These are phyloP conservation scores for Vaccinium myrtillus DNA, from an alignment of 148 eudicot genomes.

Conservation along the genomic window DNA sequence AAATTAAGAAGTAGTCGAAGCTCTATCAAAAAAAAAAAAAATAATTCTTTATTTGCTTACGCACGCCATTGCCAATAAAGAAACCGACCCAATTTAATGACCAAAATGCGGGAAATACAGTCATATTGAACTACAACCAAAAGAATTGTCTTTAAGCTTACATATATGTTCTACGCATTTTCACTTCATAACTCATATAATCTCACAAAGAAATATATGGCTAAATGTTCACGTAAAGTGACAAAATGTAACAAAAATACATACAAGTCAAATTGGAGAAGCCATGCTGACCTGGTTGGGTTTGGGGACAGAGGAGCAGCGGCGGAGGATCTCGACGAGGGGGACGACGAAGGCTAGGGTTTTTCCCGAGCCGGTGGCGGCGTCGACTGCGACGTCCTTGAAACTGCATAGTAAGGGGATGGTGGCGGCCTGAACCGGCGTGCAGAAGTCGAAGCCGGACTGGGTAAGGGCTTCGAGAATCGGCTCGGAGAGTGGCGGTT, in stretches of 20 bases:
- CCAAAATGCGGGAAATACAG: neutral
- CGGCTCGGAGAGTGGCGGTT: conserved; percentile 59
- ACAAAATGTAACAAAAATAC: neutral
- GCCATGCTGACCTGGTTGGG: conserved; percentile 56
- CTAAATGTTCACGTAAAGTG: neutral
- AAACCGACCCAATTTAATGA: neutral
- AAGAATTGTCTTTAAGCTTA: neutral
- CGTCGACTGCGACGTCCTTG: conserved; percentile 91
- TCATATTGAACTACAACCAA: neutral
- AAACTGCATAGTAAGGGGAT: conserved; percentile 68
- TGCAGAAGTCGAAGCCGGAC: conserved; percentile 70
- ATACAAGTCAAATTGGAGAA: neutral
- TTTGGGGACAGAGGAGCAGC: conserved; percentile 44
- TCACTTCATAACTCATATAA: neutral
- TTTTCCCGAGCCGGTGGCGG: conserved; percentile 98
- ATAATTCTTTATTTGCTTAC: neutral
- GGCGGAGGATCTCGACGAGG: conserved; percentile 74
- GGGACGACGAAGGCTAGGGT: conserved; percentile 90
- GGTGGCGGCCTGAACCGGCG: conserved; percentile 93
- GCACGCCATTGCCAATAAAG: neutral
- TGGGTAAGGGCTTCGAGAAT: conserved; percentile 54
- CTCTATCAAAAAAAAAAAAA: neutral
- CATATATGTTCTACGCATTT: neutral
- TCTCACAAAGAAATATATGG: no score
- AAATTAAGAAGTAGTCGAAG: neutral